Evolutionary conservation across 2,329 filamentous ascomycete species (phyloP), one percentile per base, ranked within the genome.

Genomic region (Scytalidium sp.): DNA sequence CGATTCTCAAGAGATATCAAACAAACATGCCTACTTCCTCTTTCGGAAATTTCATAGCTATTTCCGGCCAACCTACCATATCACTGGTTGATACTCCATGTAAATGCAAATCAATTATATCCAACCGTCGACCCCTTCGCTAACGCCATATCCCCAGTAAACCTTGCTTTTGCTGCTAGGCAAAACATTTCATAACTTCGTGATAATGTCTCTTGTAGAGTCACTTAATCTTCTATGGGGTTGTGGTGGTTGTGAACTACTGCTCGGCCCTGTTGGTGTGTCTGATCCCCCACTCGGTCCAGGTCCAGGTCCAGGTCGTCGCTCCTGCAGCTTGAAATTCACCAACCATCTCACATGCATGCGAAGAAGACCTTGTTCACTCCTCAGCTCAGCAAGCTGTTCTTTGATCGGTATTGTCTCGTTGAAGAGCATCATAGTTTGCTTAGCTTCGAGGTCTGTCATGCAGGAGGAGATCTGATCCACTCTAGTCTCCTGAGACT

Each of bases 391-490:
- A 3, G 76, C 75, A n/a, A 85, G 73, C 63, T 84, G 79, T 51
- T 85, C 80, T 50, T 81, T 80, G 52, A 85, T 76, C 7, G 78
- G 80, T 59, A 82, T 74, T 4, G 80, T 77, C 62, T 84, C 79
- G 57, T 83, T 84, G 60, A 84, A 73, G 8, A 82, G 73, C 73
- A 80, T 77, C 65, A 83, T 77, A 25, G 75, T 80, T 60, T 84
- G 80, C 44, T 79, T 75, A 3, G 76, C 78, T 59, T 84, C 81
- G 45, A 83, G 71, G 50, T 83, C 80, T 19, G 75, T 78, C 32
- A 84, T 59, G 40, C 75, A 76, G 49, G 80, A 75, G 45, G 80
- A 77, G 2, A 85, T 65, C 44, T 80, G 75, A 56, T 81, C 79
- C 40, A 84, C 76, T 64, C 71, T 78, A 62, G 61, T 74, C 58